A percentile compares a stretch with the other conserved stretches of the same genome.
Evolutionary conservation across 73 alveolate genomes (phyloP).

Genomic region (Tetrahymena borealis): DNA sequence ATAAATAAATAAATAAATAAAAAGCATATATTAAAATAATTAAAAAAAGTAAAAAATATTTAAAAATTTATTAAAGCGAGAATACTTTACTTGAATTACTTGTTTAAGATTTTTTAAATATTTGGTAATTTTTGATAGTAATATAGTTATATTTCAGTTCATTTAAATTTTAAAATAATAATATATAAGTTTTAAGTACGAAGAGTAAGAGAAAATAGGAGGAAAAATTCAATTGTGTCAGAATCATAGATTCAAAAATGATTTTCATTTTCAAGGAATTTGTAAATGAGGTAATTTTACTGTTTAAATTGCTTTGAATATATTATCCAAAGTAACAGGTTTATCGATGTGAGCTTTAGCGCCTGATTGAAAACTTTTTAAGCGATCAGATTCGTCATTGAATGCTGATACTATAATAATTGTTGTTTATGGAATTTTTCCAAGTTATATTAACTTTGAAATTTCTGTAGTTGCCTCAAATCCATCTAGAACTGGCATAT

Average conservation of each 20-base stretch:
- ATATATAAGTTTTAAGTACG: no score
- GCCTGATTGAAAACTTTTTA: not conserved
- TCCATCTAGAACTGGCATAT: slow-evolving; percentile 5
- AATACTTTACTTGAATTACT: no score
- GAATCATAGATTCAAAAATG: no score
- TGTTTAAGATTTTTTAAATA: no score
- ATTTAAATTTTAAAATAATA: no score
- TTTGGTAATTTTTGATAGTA: no score
- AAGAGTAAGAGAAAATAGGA: no score
- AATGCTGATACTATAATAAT: not conserved
- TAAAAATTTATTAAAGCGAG: no score
- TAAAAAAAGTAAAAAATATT: no score
- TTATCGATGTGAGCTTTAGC: slow-evolving; percentile 2
- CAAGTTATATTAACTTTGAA: not conserved
- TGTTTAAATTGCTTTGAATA: not conserved
- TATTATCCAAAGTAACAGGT: not conserved
- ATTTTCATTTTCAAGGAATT: not conserved
- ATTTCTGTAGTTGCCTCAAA: not conserved
- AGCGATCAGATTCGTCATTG: not conserved
- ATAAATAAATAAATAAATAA: no score
- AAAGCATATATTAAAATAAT: no score
- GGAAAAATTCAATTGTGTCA: not conserved
- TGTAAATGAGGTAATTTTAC: not conserved
- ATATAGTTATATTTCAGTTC: no score
- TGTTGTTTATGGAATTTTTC: not conserved